Evolutionary conservation across 2,329 filamentous ascomycete species (phyloP), one percentile per base, ranked within the genome.

Genomic region (Gaeumannomyces tritici): DNA sequence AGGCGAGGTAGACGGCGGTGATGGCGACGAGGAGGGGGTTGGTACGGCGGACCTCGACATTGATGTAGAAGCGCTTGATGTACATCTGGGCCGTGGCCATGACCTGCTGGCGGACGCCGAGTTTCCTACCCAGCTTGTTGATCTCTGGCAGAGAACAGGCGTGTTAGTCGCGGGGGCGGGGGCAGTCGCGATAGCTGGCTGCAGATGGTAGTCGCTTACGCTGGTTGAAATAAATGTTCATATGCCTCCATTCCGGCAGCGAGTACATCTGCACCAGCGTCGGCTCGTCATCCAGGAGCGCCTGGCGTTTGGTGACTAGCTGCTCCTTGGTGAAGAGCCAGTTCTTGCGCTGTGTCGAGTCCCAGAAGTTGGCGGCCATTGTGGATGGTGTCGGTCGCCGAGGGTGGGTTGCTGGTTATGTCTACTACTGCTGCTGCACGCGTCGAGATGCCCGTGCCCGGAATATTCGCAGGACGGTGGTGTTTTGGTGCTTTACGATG

Each of bases 291-390:
- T 92, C 88, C 70, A 90, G 89, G 57, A 96, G 85, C 69, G 86
- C 85, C 71, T 88, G 85, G 63, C 93, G 88, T 73, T 90, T 85
- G 61, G 88, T 82, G 18, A 85, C 84, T 61, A 99, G 82, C 72
- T 93, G 86, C 65, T 91, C 87, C 70, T 91, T 89, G 58, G 90
- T 88, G 75, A 96, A 96, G 63, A 91, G 89, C 95, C 95, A 99
- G 78, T 90, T 85, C 68, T 87, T 89, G 68, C 89, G 85, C 77
- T 99, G 95, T 29, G 91, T 95, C 62, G 95, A 98, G 66, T 91
- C 89, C 93, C 93, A 99, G 78, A 93, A 99, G 76, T 93, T 97
- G 72, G 93, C 90, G 42, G 93, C 91, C 93, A 97, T 97, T 61
- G 63, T 70, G 42, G 18, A n/a, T 51, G 7, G 8, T 11, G 42